Base-by-base conservation (phyloP, 2,329 filamentous ascomycete species). In the Colletotrichum destructivum region DNA sequence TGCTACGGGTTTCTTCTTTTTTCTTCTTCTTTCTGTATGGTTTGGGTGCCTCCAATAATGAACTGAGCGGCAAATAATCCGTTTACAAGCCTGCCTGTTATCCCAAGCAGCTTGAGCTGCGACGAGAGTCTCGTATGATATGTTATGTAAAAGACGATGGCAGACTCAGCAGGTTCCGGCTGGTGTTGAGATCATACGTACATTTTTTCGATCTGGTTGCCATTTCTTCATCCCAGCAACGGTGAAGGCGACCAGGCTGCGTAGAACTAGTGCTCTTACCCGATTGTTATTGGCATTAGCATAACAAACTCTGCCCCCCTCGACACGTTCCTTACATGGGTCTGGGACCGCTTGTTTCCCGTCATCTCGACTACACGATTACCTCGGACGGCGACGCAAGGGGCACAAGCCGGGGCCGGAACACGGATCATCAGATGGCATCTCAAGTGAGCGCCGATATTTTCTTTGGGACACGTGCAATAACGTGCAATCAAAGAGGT, bases 141-240 rank as follows among this genome's bases (percentile, higher is more conserved):
- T 69, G 57, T 54, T 63, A 54, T 54, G 59, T 63, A 69, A 57
- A 69, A 52, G 52, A 60, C 54, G 57, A 59, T n/a, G 46, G 51
- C 35, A 38, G 8, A 38, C 9, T 11, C 9, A 38, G 35, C 35
- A 38, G 35, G 2, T 11, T 38, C 8, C 35, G 8, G 35, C 35
- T 38, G 35, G 35, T 38, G 8, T 38, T 38, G 35, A 38, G 35
- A 11, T 11, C 35, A 11, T 38, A 38, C 35, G 35, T 38, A 11
- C 35, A 11, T 9, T 11, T 11, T 11, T 38, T 11, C 12, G 15
- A 42, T 5, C 16, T 8, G 12, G 35, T 6, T 40, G 47, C 9
- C 23, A 11, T 9, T 21, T n/a, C 5, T 21, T n/a, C 35, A 35
- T 52, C 60, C 26, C 15, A 26, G 23, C 21, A 13, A 12, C 46